A percentile compares a stretch with the other conserved stretches of the same genome.
phyloP scores from a whole-genome alignment of 108 stramenopile species.

The Nitzschia sp. region DNA sequence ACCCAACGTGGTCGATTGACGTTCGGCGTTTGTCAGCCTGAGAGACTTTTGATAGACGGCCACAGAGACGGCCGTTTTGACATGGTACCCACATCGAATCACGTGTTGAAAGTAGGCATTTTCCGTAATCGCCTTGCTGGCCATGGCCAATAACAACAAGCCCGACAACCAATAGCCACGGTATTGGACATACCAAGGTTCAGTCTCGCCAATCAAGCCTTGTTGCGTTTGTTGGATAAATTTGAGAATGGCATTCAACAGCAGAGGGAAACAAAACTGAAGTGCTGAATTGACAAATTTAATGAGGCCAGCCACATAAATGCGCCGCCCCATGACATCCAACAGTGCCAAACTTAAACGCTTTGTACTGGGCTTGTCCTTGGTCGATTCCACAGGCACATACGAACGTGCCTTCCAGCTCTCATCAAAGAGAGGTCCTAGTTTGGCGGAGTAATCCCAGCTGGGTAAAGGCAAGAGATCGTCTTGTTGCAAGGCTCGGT shows the following conservation, averaged over 20 bases:
- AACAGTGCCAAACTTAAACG: conserved; percentile 21
- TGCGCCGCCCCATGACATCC: conserved; percentile 52
- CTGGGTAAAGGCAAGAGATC: conserved; percentile 61
- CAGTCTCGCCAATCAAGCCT: conserved; percentile 47
- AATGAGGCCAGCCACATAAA: conserved; percentile 58
- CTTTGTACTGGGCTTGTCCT: not conserved
- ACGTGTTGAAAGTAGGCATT: conserved; percentile 68
- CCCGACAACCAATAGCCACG: conserved; percentile 76
- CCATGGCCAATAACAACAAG: conserved; percentile 59
- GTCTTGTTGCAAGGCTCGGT: conserved; percentile 49
- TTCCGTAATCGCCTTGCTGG: conserved; percentile 68
- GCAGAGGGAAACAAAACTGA: conserved; percentile 72
- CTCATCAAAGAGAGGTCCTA: conserved; percentile 55
- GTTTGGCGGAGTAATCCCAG: conserved; percentile 44
- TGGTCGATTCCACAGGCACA: not conserved
- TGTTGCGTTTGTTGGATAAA: conserved; percentile 65
- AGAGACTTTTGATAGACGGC: conserved; percentile 88
- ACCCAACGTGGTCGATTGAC: conserved; percentile 57
- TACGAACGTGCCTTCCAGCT: conserved; percentile 35
- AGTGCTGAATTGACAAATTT: conserved; percentile 56
- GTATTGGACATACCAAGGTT: conserved; percentile 47
- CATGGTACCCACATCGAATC: conserved; percentile 46
- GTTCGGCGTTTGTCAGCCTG: conserved; percentile 66
- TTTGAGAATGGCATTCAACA: conserved; percentile 61
- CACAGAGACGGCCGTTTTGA: conserved; percentile 59